These are phyloP conservation scores for Mucor piriformis DNA, from an alignment of 371 early-diverging fungal species.

Conservation along the genomic window DNA sequence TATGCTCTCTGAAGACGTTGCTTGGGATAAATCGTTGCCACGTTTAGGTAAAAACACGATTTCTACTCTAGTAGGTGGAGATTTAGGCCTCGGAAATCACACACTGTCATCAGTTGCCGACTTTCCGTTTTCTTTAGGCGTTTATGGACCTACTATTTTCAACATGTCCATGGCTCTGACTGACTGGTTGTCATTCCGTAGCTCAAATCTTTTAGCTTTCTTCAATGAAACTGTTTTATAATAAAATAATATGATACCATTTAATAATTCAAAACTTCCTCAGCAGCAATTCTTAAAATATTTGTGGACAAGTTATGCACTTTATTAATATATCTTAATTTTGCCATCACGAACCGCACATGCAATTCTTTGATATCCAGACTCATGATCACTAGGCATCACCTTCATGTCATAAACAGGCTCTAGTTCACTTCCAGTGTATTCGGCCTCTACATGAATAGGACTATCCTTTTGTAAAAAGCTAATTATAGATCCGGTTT, in stretches of 20 bases:
- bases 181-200: slow-evolving; percentile 11
- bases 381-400: slow-evolving; percentile 10
- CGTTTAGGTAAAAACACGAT: slow-evolving; percentile 5
- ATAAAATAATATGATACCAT: too few relatives aligned
- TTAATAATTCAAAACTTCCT: too few relatives aligned
- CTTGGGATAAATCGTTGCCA: slow-evolving; percentile 28
- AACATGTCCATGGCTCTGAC: slow-evolving; percentile 1
- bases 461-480: neutral
- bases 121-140: neutral
- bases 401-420: slow-evolving; percentile 27
- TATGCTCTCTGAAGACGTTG: slow-evolving; percentile 27
- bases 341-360: slow-evolving; percentile 42
- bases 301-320: too few relatives aligned
- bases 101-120: neutral
- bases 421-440: slow-evolving; percentile 47
- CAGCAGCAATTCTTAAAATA: too few relatives aligned
- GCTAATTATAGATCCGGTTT: slow-evolving; percentile 27
- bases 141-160: slow-evolving; percentile 4
- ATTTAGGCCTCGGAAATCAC: too few relatives aligned
- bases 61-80: too few relatives aligned
- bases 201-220: slow-evolving; percentile 7
- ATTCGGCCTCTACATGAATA: slow-evolving; percentile 27
- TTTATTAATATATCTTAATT: slow-evolving; percentile 38
- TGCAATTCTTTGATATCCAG: slow-evolving; percentile 24
- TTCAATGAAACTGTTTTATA: neutral